Base-by-base conservation (phyloP, 768 basidiomycete species). In the Leucocoprinus birnbaumii region DNA sequence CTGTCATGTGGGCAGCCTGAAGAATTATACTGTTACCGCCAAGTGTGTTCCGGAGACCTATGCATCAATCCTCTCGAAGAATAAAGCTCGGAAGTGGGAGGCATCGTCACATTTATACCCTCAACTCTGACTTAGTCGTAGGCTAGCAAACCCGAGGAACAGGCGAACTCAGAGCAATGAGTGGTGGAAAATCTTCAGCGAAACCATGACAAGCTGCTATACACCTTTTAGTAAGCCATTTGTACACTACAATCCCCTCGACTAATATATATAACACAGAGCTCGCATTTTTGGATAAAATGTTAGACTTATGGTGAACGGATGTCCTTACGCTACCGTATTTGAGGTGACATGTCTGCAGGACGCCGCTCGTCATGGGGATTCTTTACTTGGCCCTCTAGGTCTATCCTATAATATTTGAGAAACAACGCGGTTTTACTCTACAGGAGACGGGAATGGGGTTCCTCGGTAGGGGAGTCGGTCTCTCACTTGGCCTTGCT, bases 11-110 rank as follows among this genome's bases (percentile, higher is more conserved):
- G 21, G 6, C 37, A 1, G n/a, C n/a, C n/a, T n/a, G n/a, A n/a
- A n/a, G n/a, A n/a, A n/a, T n/a, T n/a, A 35, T 27, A 24, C 45
- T 46, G 16, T 14, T 26, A 16, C 5, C 5, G 5, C 22, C 7
- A 50, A 89, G 80, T 63, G 86, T 34, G 80, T 89, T 0, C 87
- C 87, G 1, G 91, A 93, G 70, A 89, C 89, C 0, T 91, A 83
- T 62, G 67, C 65, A 2, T 85, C 89, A 0, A 73, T 84, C 8
- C 69, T 93, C 6, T 65, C 82, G 34, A 80, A 82, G 63, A 64
- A 62, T 40, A 90, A 91, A 63, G 89, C 86, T 16, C 64, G 61
- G 35, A 74, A 70, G 86, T 82, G 52, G 56, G 65, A 57, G 48
- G 10, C 26, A 38, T 42, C 6, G 11, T 11, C 11, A 31, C 11